Percentiles rank a stretch among this genome's conserved stretches.
These are phyloP conservation scores for Phaffia rhodozyma DNA, from an alignment of 1,284 basidiomycete species.

Conservation along the genomic window DNA sequence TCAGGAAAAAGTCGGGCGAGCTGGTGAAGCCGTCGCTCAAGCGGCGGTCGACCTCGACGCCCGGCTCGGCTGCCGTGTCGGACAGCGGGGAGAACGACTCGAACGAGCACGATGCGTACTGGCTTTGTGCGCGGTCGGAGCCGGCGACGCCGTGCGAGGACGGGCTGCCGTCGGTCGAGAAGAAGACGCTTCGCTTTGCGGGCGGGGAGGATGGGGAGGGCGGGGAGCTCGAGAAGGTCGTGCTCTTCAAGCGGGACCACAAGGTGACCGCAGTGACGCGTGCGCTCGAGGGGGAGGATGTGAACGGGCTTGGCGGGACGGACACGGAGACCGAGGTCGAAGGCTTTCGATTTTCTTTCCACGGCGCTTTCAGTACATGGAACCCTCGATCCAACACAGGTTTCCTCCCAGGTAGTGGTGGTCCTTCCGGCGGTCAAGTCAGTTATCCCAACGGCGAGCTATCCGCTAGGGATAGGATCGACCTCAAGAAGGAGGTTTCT, in stretches of 20 bases:
- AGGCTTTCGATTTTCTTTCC: conserved; percentile 4
- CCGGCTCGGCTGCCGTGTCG: conserved; percentile 16
- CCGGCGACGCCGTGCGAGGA: conserved; percentile 17
- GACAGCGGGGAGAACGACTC: background rate
- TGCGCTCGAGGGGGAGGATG: conserved; percentile 27
- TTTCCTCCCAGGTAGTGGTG: no score
- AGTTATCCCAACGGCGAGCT: background rate
- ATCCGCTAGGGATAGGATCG: background rate
- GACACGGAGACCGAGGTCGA: conserved; percentile 35
- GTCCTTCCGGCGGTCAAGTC: background rate
- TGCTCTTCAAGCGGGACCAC: conserved; percentile 34
- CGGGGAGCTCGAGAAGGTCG: conserved; percentile 35
- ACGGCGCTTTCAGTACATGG: no score
- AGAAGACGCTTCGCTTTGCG: conserved; percentile 12
- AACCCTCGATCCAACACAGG: no score
- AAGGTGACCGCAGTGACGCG: conserved; percentile 34
- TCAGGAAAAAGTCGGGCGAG: conserved; percentile 37
- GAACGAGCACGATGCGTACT: background rate
- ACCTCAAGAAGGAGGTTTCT: background rate
- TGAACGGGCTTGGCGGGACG: conserved; percentile 25
- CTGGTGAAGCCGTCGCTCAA: conserved; percentile 37
- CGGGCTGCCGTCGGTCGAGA: no score
- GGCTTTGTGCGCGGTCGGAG: background rate
- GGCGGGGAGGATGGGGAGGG: conserved; percentile 23
- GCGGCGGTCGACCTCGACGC: conserved; percentile 34